Evolutionary conservation across 2,329 filamentous ascomycete genomes (phyloP), one percentile per base, ranked within the genome.

Genomic region (Xylariales sp.): DNA sequence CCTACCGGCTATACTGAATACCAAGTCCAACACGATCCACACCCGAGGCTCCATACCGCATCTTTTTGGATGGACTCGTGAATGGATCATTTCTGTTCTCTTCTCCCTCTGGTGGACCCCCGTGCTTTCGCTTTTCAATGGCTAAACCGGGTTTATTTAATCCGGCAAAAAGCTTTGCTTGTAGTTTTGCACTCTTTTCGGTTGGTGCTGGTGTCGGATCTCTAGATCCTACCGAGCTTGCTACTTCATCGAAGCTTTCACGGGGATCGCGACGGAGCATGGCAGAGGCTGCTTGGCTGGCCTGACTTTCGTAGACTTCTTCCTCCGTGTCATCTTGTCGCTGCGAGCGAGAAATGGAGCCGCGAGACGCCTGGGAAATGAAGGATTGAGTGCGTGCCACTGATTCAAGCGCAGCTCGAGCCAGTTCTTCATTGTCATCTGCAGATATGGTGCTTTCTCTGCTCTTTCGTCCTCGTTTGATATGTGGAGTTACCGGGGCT

Each of bases 371-470:
- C 5, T 58, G 56, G 11, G 57, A 59, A 44, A 61, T 51, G 38
- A 57, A 59, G 5, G 60, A 52, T 49, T 59, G 59, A 5, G 62
- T 63, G 11, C 61, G 62, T 13, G 63, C 81, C 36, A 72, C 72
- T 0, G 69, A 71, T 44, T 73, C 65, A 12, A 78, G 51, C 1
- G 74, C 74, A 41, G 76, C 70, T 5, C 74, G 66, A 1, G 72
- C 72, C 17, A 78, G 62, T 50, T 78, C 74, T 49, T 72, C 77
- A 35, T 73, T 76, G 41, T 81, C 74, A 29, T 74, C 74, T 15
- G 78, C 83, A 1, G 88, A 93, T 33, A 93, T 89, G 2, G 88
- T 94, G 64, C 86, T 91, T 59, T 94, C 88, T 42, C 87, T 80
- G 59, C 88, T 89, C 60, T 81, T 80, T 37, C 78, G 77, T 25